Base-by-base conservation (phyloP, 148 eudicot species). In the Salicornia ramosissima region DNA sequence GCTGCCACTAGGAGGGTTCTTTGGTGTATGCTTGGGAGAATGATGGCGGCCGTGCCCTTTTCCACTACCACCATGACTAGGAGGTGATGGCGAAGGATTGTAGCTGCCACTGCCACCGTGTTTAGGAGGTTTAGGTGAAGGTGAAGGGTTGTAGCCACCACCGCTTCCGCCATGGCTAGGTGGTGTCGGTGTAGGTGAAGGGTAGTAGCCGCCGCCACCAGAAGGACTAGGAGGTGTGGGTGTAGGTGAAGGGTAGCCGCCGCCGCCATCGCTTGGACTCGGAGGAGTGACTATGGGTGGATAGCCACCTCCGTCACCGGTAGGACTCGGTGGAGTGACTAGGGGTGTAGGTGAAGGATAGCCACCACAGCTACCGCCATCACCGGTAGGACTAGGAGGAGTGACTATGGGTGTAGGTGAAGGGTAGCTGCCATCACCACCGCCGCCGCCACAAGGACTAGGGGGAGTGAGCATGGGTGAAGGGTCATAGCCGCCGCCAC, bases 391-490 rank as follows among this genome's bases (percentile, higher is more conserved):
- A 6, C 16, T 36, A 51, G 55, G 55, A 51, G 89, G 74, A 30
- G 85, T n/a, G n/a, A n/a, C n/a, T n/a, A n/a, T 39, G 5, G 87
- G 83, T 4, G 80, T 60, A n/a, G 81, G 81, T 50, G 31, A 3
- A 36, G 40, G 40, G 40, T 36, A n/a, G n/a, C n/a, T 8, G 8
- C 8, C n/a, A n/a, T n/a, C n/a, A n/a, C n/a, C n/a, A n/a, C n/a
- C 4, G 4, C 40, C 40, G 8, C 40, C 40, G 8, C 40, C 40
- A 36, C 40, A 3, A 36, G 40, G 40, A 8, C 40, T 36, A 36
- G 40, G 40, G 8, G 40, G 40, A 8, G 40, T 36, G 40, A 36
- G 40, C 8, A 36, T 36, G 8, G 40, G 40, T 36, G 40, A 3
- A 36, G 40, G 8, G 40, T 8, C 40, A 36, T n/a, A n/a, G n/a